phyloP scores from a whole-genome alignment of 192 early-diverging fungal species.

The Endogone sp. region DNA sequence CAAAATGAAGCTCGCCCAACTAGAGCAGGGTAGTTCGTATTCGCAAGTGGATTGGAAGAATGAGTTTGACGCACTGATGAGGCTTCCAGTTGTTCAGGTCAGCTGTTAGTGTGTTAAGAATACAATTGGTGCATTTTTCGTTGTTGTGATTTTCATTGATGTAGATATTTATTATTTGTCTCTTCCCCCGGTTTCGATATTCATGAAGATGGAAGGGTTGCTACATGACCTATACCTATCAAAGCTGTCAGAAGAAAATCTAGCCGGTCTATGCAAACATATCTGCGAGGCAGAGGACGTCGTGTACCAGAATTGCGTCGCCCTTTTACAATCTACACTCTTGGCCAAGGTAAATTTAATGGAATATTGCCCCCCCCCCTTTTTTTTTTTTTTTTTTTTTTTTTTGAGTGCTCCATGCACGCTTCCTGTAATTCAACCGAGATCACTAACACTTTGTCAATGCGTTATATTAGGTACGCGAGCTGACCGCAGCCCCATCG shows the following conservation, averaged over 20 bases:
- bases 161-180: not conserved
- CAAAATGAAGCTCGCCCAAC: too few species aligned
- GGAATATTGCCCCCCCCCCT: too few species aligned
- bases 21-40: too few species aligned
- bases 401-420: not conserved
- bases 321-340: not conserved
- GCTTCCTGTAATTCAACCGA: not conserved
- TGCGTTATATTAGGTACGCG: constrained; percentile 7
- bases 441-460: not conserved
- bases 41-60: too few species aligned
- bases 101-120: too few species aligned
- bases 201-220: not conserved
- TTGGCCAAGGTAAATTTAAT: not conserved
- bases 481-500: constrained; percentile 18
- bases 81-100: too few species aligned
- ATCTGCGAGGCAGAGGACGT: not conserved
- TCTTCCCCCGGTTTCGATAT: not conserved
- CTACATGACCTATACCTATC: not conserved
- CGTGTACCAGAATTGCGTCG: not conserved
- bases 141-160: too few species aligned
- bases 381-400: not conserved
- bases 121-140: too few species aligned
- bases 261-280: not conserved
- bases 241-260: not conserved
- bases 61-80: too few species aligned